Conservation (phyloP, 345 rosid species). For the Noccaea caerulescens region DNA sequence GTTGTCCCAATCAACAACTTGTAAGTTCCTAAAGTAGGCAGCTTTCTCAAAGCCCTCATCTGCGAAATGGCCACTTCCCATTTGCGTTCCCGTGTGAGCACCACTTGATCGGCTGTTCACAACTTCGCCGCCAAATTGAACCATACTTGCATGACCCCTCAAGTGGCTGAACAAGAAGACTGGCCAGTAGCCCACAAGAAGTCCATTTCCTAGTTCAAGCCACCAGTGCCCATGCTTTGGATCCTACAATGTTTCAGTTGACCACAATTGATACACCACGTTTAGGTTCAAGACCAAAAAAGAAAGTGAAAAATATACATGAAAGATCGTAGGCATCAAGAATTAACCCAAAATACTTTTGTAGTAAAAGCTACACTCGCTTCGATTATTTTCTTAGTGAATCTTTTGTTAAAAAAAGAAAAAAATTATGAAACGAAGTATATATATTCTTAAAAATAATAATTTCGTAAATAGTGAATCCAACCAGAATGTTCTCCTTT, state of each 20-base stretch:
- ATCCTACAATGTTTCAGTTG: conserved; percentile 54
- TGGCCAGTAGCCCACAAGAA: conserved; percentile 97
- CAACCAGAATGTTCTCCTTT: background rate
- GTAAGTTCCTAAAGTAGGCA: conserved; percentile 84
- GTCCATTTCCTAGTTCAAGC: conserved; percentile 84
- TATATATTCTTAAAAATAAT: background rate
- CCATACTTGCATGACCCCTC: conserved; percentile 90
- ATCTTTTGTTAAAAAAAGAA: too few relatives aligned
- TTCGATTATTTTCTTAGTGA: background rate
- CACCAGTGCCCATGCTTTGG: conserved; percentile 99
- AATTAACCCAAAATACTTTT: background rate
- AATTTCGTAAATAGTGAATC: background rate
- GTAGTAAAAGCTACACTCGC: background rate
- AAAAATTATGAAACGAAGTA: too few relatives aligned
- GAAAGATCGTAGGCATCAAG: background rate
- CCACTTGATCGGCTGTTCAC: conserved; percentile 75
- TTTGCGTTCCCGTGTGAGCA: conserved; percentile 83
- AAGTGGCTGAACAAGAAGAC: conserved; percentile 83
- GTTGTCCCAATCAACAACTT: conserved; percentile 95
- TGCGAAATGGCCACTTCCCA: conserved; percentile 98
- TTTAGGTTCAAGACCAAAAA: background rate
- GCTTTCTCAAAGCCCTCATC: conserved; percentile 87
- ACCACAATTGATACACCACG: background rate
- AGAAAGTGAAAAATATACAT: background rate
- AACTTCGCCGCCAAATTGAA: conserved; percentile 93